Base-by-base conservation (phyloP, 305 asterid genomes). In the Fraxinus greggii region DNA sequence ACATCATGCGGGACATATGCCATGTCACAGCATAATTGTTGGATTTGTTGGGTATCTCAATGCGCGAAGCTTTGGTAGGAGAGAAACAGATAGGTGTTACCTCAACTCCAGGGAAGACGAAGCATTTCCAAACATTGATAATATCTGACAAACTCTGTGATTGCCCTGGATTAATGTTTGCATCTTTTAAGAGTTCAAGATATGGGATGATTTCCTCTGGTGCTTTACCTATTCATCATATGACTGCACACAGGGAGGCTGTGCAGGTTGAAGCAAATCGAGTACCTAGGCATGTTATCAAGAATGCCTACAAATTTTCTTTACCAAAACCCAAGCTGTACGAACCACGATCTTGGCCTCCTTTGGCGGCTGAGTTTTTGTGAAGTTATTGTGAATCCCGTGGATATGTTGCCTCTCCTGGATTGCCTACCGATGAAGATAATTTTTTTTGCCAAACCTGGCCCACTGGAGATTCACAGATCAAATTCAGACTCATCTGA, bases 21-120 rank as follows among this genome's bases (percentile, higher is more conserved):
- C 51, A 40, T 40, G 17, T 40, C 51, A 79, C 33, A 81, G 86
- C 74, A 98, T 92, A 72, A 88, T 86, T 28, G 97, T 96, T 59
- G 99, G 99, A 76, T 96, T 96, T 79, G 99, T 96, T 19, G 99
- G 99, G 54, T 96, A 96, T 86, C 98, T 98, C 29, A 96, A 96
- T 72, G 99, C 94, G 1, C 98, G 28, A 96, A 96, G 99, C 98
- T 81, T 86, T 94, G 86, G 98, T 94, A 2, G 98, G 99, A 38
- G 98, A 81, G 85, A 96, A 96, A 83, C 88, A 88, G 79, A 92
- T 98, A 0, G 99, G 98, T 24, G 98, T 96, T 63, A 96, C 99
- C 76, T 94, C 99, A 28, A 94, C 98, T 81, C 98, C 98, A 0
- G 99, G 98, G 81, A 96, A 94, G 88, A 96, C 99, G 0, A 96